These are phyloP conservation scores for Oryza brachyantha DNA, from an alignment of 176 grass and related monocot genomes.

Conservation along the genomic window DNA sequence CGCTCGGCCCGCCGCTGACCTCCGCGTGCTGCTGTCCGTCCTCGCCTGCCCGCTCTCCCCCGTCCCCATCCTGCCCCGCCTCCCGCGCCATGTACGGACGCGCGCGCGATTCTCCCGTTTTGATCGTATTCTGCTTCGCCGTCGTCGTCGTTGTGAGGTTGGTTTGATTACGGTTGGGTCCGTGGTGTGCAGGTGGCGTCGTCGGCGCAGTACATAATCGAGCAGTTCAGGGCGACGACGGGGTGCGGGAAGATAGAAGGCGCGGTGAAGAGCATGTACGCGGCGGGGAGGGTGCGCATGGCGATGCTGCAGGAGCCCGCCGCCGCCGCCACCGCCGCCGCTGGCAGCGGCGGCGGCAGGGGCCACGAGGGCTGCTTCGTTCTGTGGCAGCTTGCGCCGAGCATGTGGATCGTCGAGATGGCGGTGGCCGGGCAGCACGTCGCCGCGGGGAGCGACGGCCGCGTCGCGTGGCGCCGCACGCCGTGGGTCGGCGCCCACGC, in stretches of 20 bases:
- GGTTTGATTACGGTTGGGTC: background rate
- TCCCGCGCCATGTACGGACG: slow-evolving; percentile 41
- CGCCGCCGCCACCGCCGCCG: background rate
- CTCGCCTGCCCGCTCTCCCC: slow-evolving; percentile 90
- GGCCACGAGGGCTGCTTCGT: slow-evolving; percentile 73
- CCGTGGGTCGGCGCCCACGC: slow-evolving; percentile 84
- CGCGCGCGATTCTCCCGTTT: background rate
- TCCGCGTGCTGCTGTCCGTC: slow-evolving; percentile 77
- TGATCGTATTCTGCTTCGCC: too few species aligned
- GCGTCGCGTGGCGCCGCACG: slow-evolving; percentile 83
- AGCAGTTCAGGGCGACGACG: slow-evolving; percentile 82
- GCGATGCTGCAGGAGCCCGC: slow-evolving; percentile 50
- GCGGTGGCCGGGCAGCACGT: slow-evolving; percentile 69
- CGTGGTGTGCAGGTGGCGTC: slow-evolving; percentile 56
- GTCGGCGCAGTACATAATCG: slow-evolving; percentile 85
- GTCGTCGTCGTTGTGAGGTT: too few species aligned
- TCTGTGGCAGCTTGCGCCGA: slow-evolving; percentile 71
- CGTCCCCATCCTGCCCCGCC: slow-evolving; percentile 54
- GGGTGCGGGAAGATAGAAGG: slow-evolving; percentile 68
- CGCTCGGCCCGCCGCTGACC: slow-evolving; percentile 41
- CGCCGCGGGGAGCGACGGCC: slow-evolving; percentile 73
- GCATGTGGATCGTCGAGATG: slow-evolving; percentile 89
- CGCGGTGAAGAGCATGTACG: slow-evolving; percentile 79
- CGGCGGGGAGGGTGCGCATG: slow-evolving; percentile 54
- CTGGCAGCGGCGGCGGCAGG: slow-evolving; percentile 34